Evolutionary conservation across 352 stramenopile species (phyloP).

Genomic region (Phytophthora nicotianae): DNA sequence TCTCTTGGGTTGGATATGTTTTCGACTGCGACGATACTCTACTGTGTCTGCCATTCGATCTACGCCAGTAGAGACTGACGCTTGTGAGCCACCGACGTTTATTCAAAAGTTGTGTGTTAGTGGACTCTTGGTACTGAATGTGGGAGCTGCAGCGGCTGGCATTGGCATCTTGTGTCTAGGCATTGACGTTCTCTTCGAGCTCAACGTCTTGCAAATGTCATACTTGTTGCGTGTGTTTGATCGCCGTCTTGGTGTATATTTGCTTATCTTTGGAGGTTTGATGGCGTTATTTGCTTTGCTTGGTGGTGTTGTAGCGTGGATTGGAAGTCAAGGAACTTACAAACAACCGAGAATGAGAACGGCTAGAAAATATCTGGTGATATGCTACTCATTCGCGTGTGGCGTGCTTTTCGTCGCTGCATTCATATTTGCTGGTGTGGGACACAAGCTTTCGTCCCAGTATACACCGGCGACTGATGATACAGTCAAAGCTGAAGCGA

Average conservation of each 20-base stretch:
- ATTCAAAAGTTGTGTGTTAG: conserved; percentile 12
- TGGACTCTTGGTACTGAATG: conserved; percentile 24
- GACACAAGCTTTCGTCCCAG: conserved; percentile 41
- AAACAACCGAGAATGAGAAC: conserved; percentile 5
- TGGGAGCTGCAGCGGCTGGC: conserved; percentile 28
- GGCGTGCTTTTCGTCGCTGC: conserved; percentile 46
- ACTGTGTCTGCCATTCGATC: conserved; percentile 13
- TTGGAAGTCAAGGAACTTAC: conserved; percentile 10
- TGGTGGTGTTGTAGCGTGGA: conserved; percentile 39
- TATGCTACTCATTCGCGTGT: conserved; percentile 38
- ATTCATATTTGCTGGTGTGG: conserved; percentile 45
- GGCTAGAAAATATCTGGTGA: conserved; percentile 28
- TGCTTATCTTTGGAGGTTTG: conserved; percentile 42
- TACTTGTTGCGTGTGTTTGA: conserved; percentile 63
- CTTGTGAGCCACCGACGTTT: conserved; percentile 9
- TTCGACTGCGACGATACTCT: conserved; percentile 35
- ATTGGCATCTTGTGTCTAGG: conserved; percentile 49
- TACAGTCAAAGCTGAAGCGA: conserved; percentile 1
- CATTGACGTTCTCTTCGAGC: conserved; percentile 59
- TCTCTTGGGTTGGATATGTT: conserved; percentile 25
- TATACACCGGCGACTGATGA: conserved; percentile 3
- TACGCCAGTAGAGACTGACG: not conserved
- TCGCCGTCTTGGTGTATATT: conserved; percentile 53
- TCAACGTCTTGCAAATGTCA: conserved; percentile 75
- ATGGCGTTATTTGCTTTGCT: conserved; percentile 45